Base-by-base conservation (phyloP, 2,329 filamentous ascomycete species). In the Juglanconis sp. region DNA sequence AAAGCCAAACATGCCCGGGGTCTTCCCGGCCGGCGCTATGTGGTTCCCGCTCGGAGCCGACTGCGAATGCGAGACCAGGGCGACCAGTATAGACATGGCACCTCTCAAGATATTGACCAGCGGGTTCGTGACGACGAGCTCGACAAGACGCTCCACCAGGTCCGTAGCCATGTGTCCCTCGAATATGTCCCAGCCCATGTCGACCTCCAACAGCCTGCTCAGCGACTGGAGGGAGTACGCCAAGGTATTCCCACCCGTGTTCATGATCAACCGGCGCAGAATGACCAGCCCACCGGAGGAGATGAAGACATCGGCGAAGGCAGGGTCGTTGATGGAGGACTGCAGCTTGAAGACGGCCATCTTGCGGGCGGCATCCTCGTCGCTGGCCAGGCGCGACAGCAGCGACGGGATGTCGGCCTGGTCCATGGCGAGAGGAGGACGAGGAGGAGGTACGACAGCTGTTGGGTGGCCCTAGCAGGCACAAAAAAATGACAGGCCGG, bases 261-360 rank as follows among this genome's bases (percentile, higher is more conserved):
- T 85, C 81, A 98, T 87, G 65, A 95, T 92, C 57, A 98, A 81
- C 59, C 90, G 87, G 56, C 92, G 87, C 68, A 99, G 79, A 66
- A 94, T 87, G 66, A 87, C 82, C 65, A 98, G 81, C 4, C 95
- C 95, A 60, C 92, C 92, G 53, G 92, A 90, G 55, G 89, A 87
- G 64, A 98, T 96, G 78, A 99, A 99, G 68, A 96, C 87, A 74
- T 98, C 95, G 69, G 95, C 95, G 74, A 98, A 98, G 54, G 92
- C 90, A 32, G 94, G 94, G 76, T 99, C 95, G 72, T 93, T 94
- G 75, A 99, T 96, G 64, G 91, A 92, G 65, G 86, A 89, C 76
- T 99, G 95, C 66, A 99, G 86, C 79, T 97, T 97, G 84, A 99
- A 99, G 63, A 96, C 95, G 63, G 95, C 95, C 91, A 98, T 97